Evolutionary conservation across 73 alveolate species (phyloP).

Genomic region (Paramecium biaurelia): DNA sequence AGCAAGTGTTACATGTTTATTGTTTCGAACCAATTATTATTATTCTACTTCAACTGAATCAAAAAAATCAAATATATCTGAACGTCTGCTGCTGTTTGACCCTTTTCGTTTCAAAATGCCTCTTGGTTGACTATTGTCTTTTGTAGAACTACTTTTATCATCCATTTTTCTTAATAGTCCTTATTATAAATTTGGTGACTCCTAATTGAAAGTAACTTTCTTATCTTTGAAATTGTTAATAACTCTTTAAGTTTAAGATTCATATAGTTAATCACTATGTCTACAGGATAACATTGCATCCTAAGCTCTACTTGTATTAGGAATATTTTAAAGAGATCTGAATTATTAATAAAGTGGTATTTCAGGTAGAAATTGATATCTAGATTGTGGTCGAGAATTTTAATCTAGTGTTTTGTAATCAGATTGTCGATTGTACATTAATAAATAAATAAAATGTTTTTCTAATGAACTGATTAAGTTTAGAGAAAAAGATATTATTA

Average conservation of each 20-base stretch:
- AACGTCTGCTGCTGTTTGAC: not conserved
- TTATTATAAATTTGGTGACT: not conserved
- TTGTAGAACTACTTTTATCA: not conserved
- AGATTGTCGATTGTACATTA: not conserved
- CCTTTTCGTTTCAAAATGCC: constrained; percentile 3
- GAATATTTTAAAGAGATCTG: not conserved
- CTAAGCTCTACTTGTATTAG: not conserved
- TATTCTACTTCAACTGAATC: not conserved
- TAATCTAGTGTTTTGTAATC: not conserved
- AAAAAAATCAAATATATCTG: constrained; percentile 23
- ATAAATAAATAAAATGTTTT: not conserved
- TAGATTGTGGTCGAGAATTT: not conserved
- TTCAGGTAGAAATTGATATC: not conserved
- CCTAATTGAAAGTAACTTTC: not conserved
- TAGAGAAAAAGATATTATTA: not conserved
- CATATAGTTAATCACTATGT: not conserved
- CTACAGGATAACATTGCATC: not conserved
- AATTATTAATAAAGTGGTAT: not conserved
- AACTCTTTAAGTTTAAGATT: not conserved
- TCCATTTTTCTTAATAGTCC: not conserved
- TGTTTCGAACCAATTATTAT: not conserved
- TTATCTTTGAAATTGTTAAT: not conserved
- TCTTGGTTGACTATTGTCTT: not conserved
- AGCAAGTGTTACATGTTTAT: not conserved
- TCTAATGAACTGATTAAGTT: not conserved